These are phyloP conservation scores for Angomonas desouzai DNA, from an alignment of 208 protist species.

Conservation along the genomic window DNA sequence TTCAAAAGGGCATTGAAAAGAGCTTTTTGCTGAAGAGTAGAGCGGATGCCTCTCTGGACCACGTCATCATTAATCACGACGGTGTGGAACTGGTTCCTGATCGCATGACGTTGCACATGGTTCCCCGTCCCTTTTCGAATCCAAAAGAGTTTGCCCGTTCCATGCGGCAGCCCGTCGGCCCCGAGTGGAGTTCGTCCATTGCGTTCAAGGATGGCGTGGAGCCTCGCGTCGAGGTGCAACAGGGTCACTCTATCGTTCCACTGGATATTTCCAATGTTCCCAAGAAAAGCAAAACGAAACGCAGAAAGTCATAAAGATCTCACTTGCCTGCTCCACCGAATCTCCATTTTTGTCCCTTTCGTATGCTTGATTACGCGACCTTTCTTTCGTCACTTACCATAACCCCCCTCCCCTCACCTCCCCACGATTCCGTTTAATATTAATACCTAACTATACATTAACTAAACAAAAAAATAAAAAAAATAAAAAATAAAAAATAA, in stretches of 20 bases:
- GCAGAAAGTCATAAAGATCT: slow-evolving; percentile 43
- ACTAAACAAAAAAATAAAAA: too few species aligned
- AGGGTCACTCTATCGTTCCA: slow-evolving; percentile 71
- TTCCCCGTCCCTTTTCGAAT: slow-evolving; percentile 89
- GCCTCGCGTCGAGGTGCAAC: slow-evolving; percentile 76
- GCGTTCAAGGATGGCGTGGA: slow-evolving; percentile 80
- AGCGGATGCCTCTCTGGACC: slow-evolving; percentile 79
- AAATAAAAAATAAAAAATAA: too few species aligned
- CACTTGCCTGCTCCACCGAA: not conserved
- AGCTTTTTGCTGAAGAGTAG: slow-evolving; percentile 78
- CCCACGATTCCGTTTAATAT: too few species aligned
- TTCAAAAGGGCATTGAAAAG: slow-evolving; percentile 72
- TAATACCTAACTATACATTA: too few species aligned
- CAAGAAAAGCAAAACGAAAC: slow-evolving; percentile 70
- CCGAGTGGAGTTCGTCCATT: slow-evolving; percentile 85
- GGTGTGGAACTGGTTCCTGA: slow-evolving; percentile 87
- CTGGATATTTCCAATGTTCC: slow-evolving; percentile 69
- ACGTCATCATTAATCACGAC: slow-evolving; percentile 94
- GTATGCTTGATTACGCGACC: too few species aligned
- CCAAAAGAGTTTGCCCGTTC: slow-evolving; percentile 87
- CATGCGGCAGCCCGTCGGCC: slow-evolving; percentile 84
- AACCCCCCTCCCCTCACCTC: too few species aligned
- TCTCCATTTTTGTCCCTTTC: too few species aligned
- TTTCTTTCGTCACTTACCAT: too few species aligned
- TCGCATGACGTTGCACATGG: slow-evolving; percentile 88